phyloP scores from a whole-genome alignment of 768 basidiomycete species.

The Boletus subparvulus region DNA sequence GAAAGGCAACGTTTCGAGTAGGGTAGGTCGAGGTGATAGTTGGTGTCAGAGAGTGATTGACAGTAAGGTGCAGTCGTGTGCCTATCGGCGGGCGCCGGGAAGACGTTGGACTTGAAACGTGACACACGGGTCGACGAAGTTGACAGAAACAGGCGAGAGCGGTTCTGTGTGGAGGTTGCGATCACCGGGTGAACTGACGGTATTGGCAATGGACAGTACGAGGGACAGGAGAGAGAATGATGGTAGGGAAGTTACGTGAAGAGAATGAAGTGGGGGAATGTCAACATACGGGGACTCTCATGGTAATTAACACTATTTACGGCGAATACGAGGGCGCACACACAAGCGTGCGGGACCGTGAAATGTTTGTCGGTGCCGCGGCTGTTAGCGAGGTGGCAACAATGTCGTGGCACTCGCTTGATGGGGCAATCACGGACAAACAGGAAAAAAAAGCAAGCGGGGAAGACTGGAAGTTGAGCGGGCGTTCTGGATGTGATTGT shows the following conservation, averaged over 20 bases:
- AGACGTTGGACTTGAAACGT: background rate
- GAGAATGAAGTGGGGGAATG: background rate
- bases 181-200: too few species aligned
- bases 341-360: background rate
- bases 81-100: too few species aligned
- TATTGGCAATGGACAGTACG: too few species aligned
- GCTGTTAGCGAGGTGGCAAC: background rate
- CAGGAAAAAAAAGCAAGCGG: background rate
- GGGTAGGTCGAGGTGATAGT: background rate
- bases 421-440: background rate
- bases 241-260: background rate
- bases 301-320: constrained; percentile 1
- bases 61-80: background rate
- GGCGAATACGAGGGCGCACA: background rate
- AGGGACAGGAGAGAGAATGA: background rate
- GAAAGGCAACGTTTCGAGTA: background rate
- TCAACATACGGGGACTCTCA: constrained; percentile 1
- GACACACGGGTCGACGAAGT: background rate
- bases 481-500: constrained; percentile 4
- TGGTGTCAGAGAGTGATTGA: background rate
- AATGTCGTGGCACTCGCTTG: background rate
- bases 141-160: too few species aligned
- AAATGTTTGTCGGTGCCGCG: constrained; percentile 4
- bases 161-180: too few species aligned
- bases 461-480: background rate